Base-by-base conservation (phyloP, 805 yeast genomes). In the Nakazawaea populi region DNA sequence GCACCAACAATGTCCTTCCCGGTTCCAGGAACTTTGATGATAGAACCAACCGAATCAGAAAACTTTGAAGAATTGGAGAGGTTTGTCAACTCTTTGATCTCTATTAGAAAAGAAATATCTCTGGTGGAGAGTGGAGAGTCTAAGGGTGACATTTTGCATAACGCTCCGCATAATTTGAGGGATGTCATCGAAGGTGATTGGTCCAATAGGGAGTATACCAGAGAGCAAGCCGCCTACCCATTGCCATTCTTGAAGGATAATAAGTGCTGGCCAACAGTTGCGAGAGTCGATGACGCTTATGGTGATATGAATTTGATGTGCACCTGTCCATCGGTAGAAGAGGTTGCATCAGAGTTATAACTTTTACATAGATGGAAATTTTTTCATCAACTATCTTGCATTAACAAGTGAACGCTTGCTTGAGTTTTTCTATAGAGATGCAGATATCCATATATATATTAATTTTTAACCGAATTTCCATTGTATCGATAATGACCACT, bases 1-100 rank as follows among this genome's bases (percentile, higher is more conserved):
- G 97, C 97, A 1, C 99, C 99, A 55, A 94, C 99, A 29, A 84
- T 94, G 88, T 94, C 98, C 2, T 94, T 94, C 88, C 99, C 99
- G 8, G 96, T 94, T 47, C 92, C 97, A 5, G 96, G 96, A 55
- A 94, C 99, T 2, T 77, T 94, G 60, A 94, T 94, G 99, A 82
- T 94, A 56, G 99, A 94, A 72, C 99, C 99, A 53, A 94, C 99
- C 3, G 99, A 94, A 71, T 85, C 94, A 18, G 99, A 94, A 71
- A 82, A 89, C 63, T 70, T 85, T 61, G 87, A 76, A 51, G 99
- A 94, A 71, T 75, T 94, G 55, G 92, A 94, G 69, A 79, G 97
- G 62, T 92, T 94, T 69, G 84, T 90, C 51, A 90, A 89, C 56
- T 80, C 98, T 1, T 77, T 94, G 76, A 81, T 94, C 54, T 68